A percentile compares a stretch with the other conserved stretches of the same genome.
Conservation (phyloP, 768 basidiomycete species). For the Hemileccinum rubropunctum region DNA sequence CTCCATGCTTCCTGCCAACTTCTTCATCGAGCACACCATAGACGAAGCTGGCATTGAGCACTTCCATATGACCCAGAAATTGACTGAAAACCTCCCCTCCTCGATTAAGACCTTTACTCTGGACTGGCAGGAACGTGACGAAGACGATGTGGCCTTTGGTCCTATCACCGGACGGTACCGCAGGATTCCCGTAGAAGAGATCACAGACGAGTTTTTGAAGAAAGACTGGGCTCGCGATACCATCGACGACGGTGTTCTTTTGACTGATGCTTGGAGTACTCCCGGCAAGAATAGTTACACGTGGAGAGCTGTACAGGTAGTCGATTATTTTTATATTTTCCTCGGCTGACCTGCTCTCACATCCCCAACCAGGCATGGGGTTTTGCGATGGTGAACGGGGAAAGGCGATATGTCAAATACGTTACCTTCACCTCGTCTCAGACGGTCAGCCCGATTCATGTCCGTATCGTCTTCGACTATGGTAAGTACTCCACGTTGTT, state of each 20-base stretch:
- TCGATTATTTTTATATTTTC: conserved; percentile 9
- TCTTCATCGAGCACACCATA: conserved; percentile 62
- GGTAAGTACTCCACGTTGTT: conserved; percentile 38
- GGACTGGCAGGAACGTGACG: conserved; percentile 50
- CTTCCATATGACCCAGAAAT: conserved; percentile 63
- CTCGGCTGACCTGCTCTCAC: not conserved
- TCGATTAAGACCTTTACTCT: conserved; percentile 57
- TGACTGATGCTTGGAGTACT: conserved; percentile 49
- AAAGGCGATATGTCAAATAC: conserved; percentile 58
- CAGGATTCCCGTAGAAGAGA: conserved; percentile 45
- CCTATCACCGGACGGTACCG: conserved; percentile 51
- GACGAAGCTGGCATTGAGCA: conserved; percentile 58
- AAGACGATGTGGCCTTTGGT: conserved; percentile 64
- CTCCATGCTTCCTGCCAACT: conserved; percentile 52
- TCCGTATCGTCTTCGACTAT: conserved; percentile 65
- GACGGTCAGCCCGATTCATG: conserved; percentile 46
- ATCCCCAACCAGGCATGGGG: conserved; percentile 51
- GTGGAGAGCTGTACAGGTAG: conserved; percentile 67
- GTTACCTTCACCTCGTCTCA: conserved; percentile 61
- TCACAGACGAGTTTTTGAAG: conserved; percentile 43
- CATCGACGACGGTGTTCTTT: conserved; percentile 33
- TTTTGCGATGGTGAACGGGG: conserved; percentile 54
- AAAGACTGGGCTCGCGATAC: conserved; percentile 44
- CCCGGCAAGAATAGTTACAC: conserved; percentile 56
- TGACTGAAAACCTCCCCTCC: conserved; percentile 61